Base-by-base conservation (phyloP, 768 basidiomycete species). In the Pleurotus cornucopiae region DNA sequence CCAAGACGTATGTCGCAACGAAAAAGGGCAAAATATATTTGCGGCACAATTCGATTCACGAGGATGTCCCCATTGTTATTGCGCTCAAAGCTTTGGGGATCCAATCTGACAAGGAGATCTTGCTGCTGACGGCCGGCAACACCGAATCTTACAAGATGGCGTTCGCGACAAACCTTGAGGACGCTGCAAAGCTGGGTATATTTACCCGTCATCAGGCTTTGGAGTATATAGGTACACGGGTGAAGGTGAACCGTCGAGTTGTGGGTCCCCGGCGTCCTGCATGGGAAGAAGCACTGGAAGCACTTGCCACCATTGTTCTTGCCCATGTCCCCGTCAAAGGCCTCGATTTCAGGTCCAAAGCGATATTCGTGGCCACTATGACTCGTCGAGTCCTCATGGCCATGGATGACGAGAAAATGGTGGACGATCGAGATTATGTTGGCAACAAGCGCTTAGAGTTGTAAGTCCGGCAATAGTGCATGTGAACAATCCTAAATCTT, bases 361-460 rank as follows among this genome's bases (percentile, higher is more conserved):
- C 94, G 16, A 90, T 98, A 61, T 98, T 98, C 67, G 90, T 98
- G 30, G 96, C 93, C 1, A 96, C 93, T 1, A 99, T 99, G 97
- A 94, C 93, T 0, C 80, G 96, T 14, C 79, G 97, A 46, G 97
- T 99, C 11, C 76, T 99, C 51, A 93, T 95, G 89, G 94, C 94
- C 14, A 89, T 98, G 84, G 84, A 94, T 57, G 94, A 98, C 68
- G 91, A 93, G 69, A 94, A 88, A 64, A 94, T 94, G 84, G 94
- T 97, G 7, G 97, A 99, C 63, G 97, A 99, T 71, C 82, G 97
- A 46, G 97, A 99, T 71, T 99, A 99, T 68, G 97, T 99, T 57
- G 97, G 97, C 47, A 99, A 99, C 73, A 99, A 99, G 71, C 91
- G 97, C 47, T 74, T 99, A 44, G 97, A 99, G 73, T 82, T 99